Conservation (phyloP, 352 stramenopile genomes). For the Pythium pyrilobum region DNA sequence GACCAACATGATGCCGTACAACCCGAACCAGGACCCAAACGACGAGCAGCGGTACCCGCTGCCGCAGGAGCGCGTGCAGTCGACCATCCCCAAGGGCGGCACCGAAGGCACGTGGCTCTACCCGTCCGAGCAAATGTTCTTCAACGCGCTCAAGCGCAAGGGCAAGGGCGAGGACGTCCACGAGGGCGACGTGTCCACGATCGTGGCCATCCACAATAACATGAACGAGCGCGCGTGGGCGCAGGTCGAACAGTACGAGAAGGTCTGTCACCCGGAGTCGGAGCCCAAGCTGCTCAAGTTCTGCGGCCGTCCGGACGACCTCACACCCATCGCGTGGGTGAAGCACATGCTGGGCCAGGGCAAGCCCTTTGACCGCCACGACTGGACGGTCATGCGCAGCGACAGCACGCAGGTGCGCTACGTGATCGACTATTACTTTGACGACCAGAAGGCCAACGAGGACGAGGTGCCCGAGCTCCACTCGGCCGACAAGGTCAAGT, state of each 20-base stretch:
- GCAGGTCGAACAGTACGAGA: conserved; percentile 97
- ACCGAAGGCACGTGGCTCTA: conserved; percentile 97
- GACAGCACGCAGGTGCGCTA: conserved; percentile 93
- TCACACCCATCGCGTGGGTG: conserved; percentile 92
- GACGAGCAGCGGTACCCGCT: conserved; percentile 88
- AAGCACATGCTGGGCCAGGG: conserved; percentile 86
- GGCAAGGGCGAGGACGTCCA: conserved; percentile 96
- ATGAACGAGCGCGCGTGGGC: conserved; percentile 99
- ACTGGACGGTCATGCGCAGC: conserved; percentile 95
- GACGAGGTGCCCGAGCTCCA: conserved; percentile 84
- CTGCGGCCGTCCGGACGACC: conserved; percentile 93
- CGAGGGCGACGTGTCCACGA: conserved; percentile 90
- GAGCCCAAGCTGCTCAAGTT: conserved; percentile 96
- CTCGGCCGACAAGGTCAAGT: conserved; percentile 79
- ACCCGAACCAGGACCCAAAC: conserved; percentile 93
- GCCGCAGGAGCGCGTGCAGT: conserved; percentile 90
- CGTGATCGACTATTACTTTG: conserved; percentile 99
- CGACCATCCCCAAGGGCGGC: conserved; percentile 95
- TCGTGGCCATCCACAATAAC: conserved; percentile 99
- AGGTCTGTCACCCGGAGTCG: conserved; percentile 70
- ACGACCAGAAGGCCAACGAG: conserved; percentile 76
- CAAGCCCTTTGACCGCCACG: conserved; percentile 96
- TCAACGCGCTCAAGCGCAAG: conserved; percentile 97
- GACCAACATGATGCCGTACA: conserved; percentile 98
- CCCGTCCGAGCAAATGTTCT: conserved; percentile 99